phyloP scores from a whole-genome alignment of 1,139 yeast genomes.

The Pichia sp. region DNA sequence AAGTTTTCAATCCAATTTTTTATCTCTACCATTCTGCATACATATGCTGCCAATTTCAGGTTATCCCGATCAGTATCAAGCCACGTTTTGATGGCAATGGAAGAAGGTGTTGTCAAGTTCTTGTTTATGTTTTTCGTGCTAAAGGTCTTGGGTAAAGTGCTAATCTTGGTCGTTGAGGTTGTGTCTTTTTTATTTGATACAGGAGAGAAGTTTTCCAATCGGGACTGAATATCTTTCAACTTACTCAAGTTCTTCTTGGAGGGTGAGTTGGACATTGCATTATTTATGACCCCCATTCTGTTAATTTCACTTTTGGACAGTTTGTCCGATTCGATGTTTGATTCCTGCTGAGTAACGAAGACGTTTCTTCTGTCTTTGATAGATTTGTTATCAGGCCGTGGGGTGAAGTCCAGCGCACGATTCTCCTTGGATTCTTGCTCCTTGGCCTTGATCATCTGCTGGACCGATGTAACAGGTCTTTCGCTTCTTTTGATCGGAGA shows the following conservation, averaged over 20 bases:
- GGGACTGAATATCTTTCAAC: conserved; percentile 28
- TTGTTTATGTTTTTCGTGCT: conserved; percentile 18
- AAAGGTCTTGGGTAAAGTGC: conserved; percentile 18
- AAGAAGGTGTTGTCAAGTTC: conserved; percentile 8
- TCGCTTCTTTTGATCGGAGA: conserved; percentile 11
- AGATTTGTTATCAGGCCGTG: conserved; percentile 23
- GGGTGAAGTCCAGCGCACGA: conserved; percentile 24
- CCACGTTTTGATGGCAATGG: conserved; percentile 19
- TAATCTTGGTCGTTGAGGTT: conserved; percentile 2
- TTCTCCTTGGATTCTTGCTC: conserved; percentile 30
- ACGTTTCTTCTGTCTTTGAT: conserved; percentile 20
- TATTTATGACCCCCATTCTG: conserved; percentile 30
- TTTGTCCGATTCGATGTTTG: conserved; percentile 7
- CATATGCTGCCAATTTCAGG: conserved; percentile 56
- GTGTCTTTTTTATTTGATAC: background rate
- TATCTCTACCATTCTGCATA: conserved; percentile 85
- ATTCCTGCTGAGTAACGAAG: conserved; percentile 16
- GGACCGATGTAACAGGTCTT: conserved; percentile 26
- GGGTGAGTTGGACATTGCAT: conserved; percentile 33
- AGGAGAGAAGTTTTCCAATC: conserved; percentile 15
- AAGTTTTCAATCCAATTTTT: conserved; percentile 69
- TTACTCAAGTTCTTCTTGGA: conserved; percentile 32
- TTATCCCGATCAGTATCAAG: conserved; percentile 29
- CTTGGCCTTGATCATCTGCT: conserved; percentile 29
- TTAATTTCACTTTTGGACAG: conserved; percentile 27